Evolutionary conservation across 768 basidiomycete species (phyloP), one percentile per base, ranked within the genome.

Genomic region (button mushroom (Agaricus bisporus)): DNA sequence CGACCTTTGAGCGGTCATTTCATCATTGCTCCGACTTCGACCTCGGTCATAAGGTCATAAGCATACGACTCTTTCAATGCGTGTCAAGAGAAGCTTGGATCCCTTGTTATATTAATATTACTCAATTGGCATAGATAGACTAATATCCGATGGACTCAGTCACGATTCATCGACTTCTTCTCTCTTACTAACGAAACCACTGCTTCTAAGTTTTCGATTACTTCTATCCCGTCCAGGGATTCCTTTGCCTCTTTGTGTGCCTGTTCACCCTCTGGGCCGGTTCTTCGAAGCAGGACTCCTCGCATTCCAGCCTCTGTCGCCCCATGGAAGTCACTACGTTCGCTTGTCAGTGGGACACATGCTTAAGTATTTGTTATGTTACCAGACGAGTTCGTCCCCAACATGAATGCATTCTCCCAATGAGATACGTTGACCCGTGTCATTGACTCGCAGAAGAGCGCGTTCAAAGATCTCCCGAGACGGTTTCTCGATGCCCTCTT

Each of bases 381-480:
- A 88, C 89, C 78, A 76, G 46, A 73, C 63, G 28, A 88, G 63
- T 57, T 91, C 88, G 62, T 92, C 89, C 0, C 90, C 90, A 38
- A 91, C 77, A 58, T 92, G 89, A 17, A 91, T 61, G 35, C 76
- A 77, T 60, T 86, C 72, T 25, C 64, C 60, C 1, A 70, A 61
- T 8, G 53, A 49, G 20, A 81, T 70, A 14, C 58, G 56, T 12
- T 54, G 50, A 20, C 62, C 44, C 28, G 49, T 37, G 1, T 63
- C 59, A 11, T 57, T 54, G 38, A 47, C 47, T 47, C 68, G 67
- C 35, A 71, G 68, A 0, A 68, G 60, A 79, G 61, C 4, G 76
- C 73, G 4, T 73, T 72, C 35, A 62, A 86, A 92, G 41, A 91
- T 82, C 47, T 77, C 70, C 14, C 60, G 59, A 1, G 77, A 68